phyloP scores from a whole-genome alignment of 176 grass and related monocot species.

The Miscanthus lutarioriparius region DNA sequence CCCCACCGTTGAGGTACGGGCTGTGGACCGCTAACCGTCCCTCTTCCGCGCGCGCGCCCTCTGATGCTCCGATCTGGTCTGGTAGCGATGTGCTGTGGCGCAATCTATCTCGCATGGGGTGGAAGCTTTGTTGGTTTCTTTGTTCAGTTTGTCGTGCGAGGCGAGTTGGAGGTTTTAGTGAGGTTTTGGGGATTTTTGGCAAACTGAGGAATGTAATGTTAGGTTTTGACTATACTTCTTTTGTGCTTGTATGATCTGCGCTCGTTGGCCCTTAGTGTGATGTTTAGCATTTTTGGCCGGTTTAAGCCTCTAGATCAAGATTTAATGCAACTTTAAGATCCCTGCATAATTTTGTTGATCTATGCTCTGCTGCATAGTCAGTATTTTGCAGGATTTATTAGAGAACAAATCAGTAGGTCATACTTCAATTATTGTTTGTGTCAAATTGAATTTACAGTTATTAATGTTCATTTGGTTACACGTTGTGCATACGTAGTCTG shows the following conservation, averaged over 20 bases:
- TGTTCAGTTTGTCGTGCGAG: background rate
- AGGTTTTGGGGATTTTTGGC: no score
- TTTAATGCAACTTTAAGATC: background rate
- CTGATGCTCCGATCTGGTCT: background rate
- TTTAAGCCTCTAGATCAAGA: background rate
- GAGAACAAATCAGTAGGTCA: background rate
- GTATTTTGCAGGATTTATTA: background rate
- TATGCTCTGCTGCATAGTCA: background rate
- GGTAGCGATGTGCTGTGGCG: no score
- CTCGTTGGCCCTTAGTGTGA: background rate
- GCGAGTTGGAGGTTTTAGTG: background rate
- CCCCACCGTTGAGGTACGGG: slow-evolving; percentile 49
- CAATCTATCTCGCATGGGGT: background rate
- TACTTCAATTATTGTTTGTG: no score
- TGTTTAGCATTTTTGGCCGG: background rate
- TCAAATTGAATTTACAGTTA: background rate
- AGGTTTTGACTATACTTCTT: background rate
- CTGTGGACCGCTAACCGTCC: no score
- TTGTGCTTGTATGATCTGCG: background rate
- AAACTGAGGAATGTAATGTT: background rate
- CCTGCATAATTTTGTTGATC: background rate
- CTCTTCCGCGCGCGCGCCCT: background rate
- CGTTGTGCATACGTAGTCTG: background rate
- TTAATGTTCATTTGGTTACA: background rate
- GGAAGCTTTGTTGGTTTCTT: background rate